phyloP scores from a whole-genome alignment of 1,284 basidiomycete genomes.

The Ceratobasidium sp. region DNA sequence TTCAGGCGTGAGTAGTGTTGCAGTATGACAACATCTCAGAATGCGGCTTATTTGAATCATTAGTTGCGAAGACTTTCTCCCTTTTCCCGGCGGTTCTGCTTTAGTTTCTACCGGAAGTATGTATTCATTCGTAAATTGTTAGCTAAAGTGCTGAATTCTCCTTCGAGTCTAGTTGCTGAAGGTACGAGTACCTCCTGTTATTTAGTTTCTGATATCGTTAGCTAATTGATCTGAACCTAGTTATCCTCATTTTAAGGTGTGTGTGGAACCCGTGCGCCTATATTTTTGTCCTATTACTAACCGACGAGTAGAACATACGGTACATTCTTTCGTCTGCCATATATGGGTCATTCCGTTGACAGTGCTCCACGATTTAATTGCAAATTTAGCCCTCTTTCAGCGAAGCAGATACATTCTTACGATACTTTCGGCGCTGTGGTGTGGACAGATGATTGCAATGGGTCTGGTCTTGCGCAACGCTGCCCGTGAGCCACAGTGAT shows the following conservation, averaged over 20 bases:
- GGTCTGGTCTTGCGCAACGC: neutral
- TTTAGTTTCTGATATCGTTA: neutral
- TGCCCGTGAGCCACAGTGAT: neutral
- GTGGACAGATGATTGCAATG: conserved; percentile 21
- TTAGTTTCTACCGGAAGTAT: conserved; percentile 23
- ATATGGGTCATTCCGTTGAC: neutral
- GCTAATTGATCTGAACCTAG: neutral
- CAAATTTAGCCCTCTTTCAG: conserved; percentile 13
- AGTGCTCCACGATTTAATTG: neutral
- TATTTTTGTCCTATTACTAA: neutral
- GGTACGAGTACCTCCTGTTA: neutral
- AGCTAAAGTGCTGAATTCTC: neutral
- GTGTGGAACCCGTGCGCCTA: neutral
- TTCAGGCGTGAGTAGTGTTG: conserved; percentile 9
- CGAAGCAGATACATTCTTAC: neutral
- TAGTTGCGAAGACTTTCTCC: conserved; percentile 2
- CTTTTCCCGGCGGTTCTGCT: conserved; percentile 5
- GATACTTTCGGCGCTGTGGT: conserved; percentile 17
- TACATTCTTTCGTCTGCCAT: neutral
- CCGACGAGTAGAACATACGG: conserved; percentile 17
- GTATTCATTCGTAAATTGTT: neutral
- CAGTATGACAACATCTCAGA: neutral
- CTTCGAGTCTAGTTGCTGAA: conserved; percentile 20
- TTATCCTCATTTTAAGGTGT: conserved; percentile 24
- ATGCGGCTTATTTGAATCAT: neutral